Evolutionary conservation across 495 filamentous ascomycete species (phyloP).

Genomic region (Penicillium verhagenii): DNA sequence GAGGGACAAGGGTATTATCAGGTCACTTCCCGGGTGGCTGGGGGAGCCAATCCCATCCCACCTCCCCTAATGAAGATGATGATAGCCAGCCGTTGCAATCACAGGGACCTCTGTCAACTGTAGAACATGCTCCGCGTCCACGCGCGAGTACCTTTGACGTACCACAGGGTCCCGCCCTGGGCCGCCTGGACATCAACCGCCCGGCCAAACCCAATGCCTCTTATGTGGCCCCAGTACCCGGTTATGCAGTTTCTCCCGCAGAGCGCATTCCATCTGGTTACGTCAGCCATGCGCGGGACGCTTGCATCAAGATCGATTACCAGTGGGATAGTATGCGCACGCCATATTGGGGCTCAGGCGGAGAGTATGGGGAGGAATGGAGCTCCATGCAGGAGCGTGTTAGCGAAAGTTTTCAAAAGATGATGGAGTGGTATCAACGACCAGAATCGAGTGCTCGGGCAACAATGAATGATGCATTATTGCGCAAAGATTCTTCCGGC

Average conservation of each 20-base stretch:
- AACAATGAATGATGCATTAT: conserved; percentile 6
- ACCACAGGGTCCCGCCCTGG: conserved; percentile 18
- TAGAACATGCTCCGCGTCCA: conserved; percentile 19
- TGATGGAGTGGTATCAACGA: conserved; percentile 77
- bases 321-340: conserved; percentile 90
- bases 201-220: conserved; percentile 26
- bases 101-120: background rate
- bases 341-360: conserved; percentile 81
- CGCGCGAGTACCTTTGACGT: conserved; percentile 36
- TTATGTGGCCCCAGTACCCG: conserved; percentile 75
- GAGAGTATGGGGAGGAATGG: conserved; percentile 92
- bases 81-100: conserved; percentile 18
- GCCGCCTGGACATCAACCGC: conserved; percentile 35
- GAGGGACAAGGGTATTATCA: conserved; percentile 23
- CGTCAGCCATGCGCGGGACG: conserved; percentile 87
- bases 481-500: conserved; percentile 56
- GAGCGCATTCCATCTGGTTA: conserved; percentile 84
- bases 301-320: conserved; percentile 81
- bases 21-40: conserved; percentile 65
- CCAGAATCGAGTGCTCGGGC: background rate
- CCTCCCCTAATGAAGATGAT: conserved; percentile 23
- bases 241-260: conserved; percentile 76
- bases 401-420: conserved; percentile 66
- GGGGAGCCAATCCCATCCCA: conserved; percentile 36
- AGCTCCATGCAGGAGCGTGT: conserved; percentile 89